Evolutionary conservation across 108 stramenopile genomes (phyloP), one percentile per base, ranked within the genome.

Genomic region (Aurantiochytrium sp.): DNA sequence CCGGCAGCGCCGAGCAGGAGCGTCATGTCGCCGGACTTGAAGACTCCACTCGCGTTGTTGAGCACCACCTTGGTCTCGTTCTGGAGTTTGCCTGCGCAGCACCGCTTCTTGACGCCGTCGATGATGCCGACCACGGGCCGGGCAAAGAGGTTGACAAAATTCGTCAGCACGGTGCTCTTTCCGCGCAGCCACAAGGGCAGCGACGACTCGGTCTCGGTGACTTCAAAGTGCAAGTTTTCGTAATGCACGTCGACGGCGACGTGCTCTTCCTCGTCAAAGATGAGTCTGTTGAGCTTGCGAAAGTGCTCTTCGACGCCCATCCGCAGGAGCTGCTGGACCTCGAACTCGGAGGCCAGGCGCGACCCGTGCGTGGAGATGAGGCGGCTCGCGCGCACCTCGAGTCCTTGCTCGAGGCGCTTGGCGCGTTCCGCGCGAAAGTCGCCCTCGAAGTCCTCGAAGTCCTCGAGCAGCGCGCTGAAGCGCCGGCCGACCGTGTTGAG

Each of bases 1-100:
- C 73, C 73, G 24, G 73, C 42, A 24, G 73, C 42, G 45, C 73
- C 73, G 10, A 81, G 73, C 6, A 81, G 73, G n/a, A 81, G 73
- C 39, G 73, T 81, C 42, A 48, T 41, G 39, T 48, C 73, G 24
- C 73, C 73, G n/a, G 73, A 12, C 45, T 48, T 41, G 45, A 81
- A 81, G 17, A 81, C 73, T 6, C 73, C 73, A 48, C 42, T 81
- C 6, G 30, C 45, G 36, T 48, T 30, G 12, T 81, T 81, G n/a
- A 81, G 45, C 21, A 81, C 30, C 6, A 91, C 68, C 31, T 81
- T 36, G 4, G 37, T 68, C 65, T 65, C 59, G 3, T 10, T 12
- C 8, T 27, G 1, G 10, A 17, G 1, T 0, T 65, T 30, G 1
- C 32, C 32, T 10, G 32, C 59, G 32, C 34, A 34, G 34, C 27